Evolutionary conservation across 140 eudicot species (phyloP), one percentile per base, ranked within the genome.

Genomic region (Erigeron philadelphicus): DNA sequence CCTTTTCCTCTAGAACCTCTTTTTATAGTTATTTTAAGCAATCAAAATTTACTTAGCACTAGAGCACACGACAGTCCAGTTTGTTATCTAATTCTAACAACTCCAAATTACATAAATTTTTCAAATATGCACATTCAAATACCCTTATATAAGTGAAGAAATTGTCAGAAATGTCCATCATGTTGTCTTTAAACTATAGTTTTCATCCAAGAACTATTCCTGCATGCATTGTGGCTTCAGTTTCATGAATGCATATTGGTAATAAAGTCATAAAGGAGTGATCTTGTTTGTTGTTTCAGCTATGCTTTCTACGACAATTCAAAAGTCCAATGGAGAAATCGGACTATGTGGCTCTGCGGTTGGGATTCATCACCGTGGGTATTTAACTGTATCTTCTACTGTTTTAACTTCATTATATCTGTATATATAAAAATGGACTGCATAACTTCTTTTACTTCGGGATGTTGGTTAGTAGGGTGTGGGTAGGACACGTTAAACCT

Each of bases 301-400:
- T 93, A 66, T 89, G 98, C 78, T 93, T 93, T 83, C 80, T 93
- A 62, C 77, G 87, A 47, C 98, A 93, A 70, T 93, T 93, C 78
- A 89, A 84, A 76, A 83, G 84, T 72, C 80, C 95, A 64, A 87
- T 92, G 73, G 74, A 81, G 49, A 92, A 81, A 73, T 89, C 98
- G 13, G 98, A 92, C 78, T 92, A 92, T 70, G 63, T 81, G 61
- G 98, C 96, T 8, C 67, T 92, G 84, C 83, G 98, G 75, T 80
- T 86, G 77, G 98, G 98, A 55, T 92, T 92, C 87, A 86, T 92
- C 86, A 84, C 90, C 66, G 96, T 92, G 90, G 84, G 96, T 86
- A 86, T 80, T 85, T 76, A 48, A 41, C 72, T 77, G 70, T 73
- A 57, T 64, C 75, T 60, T 65, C 16, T 66, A 63, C 38, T 31